phyloP scores from a whole-genome alignment of 2,329 filamentous ascomycete species.

The Aspergillus tanneri region DNA sequence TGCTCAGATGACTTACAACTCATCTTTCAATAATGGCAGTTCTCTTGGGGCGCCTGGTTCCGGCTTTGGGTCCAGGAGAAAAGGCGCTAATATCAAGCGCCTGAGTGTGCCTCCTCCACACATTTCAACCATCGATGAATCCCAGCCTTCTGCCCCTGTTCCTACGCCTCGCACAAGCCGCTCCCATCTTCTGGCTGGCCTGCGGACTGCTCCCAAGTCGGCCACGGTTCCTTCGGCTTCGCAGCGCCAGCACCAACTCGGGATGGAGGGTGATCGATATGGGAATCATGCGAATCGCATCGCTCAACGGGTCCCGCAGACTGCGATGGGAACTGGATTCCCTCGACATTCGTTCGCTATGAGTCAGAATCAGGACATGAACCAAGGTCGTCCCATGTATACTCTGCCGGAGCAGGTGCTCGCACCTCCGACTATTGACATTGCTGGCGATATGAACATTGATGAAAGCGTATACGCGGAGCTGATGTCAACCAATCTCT shows the following conservation, averaged over 20 bases:
- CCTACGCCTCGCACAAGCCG: slow-evolving; percentile 90
- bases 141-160: slow-evolving; percentile 63
- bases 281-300: slow-evolving; percentile 44
- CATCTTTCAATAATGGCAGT: slow-evolving; percentile 63
- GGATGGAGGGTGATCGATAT: slow-evolving; percentile 51
- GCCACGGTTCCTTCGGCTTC: slow-evolving; percentile 68
- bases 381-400: slow-evolving; percentile 61
- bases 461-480: slow-evolving; percentile 86
- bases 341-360: slow-evolving; percentile 43
- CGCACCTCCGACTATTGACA: slow-evolving; percentile 71
- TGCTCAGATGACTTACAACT: slow-evolving; percentile 96
- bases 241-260: slow-evolving; percentile 57
- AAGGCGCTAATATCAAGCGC: slow-evolving; percentile 85
- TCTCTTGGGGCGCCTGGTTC: slow-evolving; percentile 73
- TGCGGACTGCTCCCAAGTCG: slow-evolving; percentile 90
- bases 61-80: slow-evolving; percentile 80
- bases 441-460: slow-evolving; percentile 68
- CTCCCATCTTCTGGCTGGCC: slow-evolving; percentile 86
- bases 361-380: slow-evolving; percentile 38
- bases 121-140: slow-evolving; percentile 64
- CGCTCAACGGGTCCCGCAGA: slow-evolving; percentile 56
- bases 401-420: slow-evolving; percentile 70
- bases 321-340: slow-evolving; percentile 57
- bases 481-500: slow-evolving; percentile 85
- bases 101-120: slow-evolving; percentile 76